Evolutionary conservation across 2,329 filamentous ascomycete species (phyloP), one percentile per base, ranked within the genome.

Genomic region (Tolypocladium sp.): DNA sequence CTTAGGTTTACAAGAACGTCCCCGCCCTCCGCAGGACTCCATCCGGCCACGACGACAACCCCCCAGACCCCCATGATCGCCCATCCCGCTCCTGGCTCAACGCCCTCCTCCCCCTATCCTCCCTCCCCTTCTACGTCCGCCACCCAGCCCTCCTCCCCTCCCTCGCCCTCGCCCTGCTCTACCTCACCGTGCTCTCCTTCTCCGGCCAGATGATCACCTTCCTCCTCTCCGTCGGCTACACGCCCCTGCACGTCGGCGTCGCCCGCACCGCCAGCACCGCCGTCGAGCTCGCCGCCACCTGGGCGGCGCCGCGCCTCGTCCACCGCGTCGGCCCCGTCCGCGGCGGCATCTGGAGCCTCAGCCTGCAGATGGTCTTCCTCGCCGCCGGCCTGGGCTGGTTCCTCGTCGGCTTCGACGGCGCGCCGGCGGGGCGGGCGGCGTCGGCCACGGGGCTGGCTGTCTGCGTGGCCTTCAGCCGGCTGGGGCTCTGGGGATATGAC

Each of bases 331-430:
- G 85, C 0, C 73, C 79, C 1, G 75, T 90, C 9, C 76, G 89
- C n/a, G 79, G 82, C 0, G 89, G 88, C 0, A 76, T 91, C 3
- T 92, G 89, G 89, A 85, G 84, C 62, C 68, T 87, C 12, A 85
- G 81, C 58, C 89, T 85, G 82, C 87, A 91, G 67, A 75, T 87
- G n/a, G 59, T 75, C 3, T 85, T 80, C 63, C 72, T 86, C 5
- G 74, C 74, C 1, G 74, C 69, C 0, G 82, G 77, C 4, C 30
- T 60, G 12, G 20, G 51, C 52, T 58, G 56, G 40, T 60, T 44
- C 41, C 41, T 58, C 37, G 20, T 42, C 25, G 38, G 17, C 57
- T 37, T 49, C 20, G n/a, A 37, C 0, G 69, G 79, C 3, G 64
- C 67, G 25, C 37, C 63, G 2, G 64, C 67, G 6, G 63, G 65